Evolutionary conservation across 371 early-diverging fungal genomes (phyloP), one percentile per base, ranked within the genome.

Genomic region (Rhizopus sp.): DNA sequence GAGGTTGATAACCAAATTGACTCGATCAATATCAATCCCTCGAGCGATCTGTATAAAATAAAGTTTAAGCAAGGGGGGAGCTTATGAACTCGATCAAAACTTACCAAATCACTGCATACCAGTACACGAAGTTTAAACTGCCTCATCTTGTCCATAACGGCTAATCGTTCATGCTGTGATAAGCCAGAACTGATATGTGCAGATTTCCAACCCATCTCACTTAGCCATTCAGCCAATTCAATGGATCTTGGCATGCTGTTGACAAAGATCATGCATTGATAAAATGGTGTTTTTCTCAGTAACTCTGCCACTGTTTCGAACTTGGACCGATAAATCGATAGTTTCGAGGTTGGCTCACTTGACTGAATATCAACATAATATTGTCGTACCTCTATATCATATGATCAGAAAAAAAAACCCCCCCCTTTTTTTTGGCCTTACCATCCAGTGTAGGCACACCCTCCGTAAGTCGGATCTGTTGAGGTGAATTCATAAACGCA

Each of bases 11-110:
- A 99, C 99, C 62, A 99, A 75, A 68, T 94, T 97, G 59, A 99
- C 98, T 65, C 97, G 95, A 35, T 88, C 86, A 63, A 97, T 92
- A 70, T 99, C 99, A 74, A 99, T 95, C 40, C 99, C 99, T 54
- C 99, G 90, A 4, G 98, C 93, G 55, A 99, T 75, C 78, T 78
- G 61, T 5, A 2, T n/a, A n/a, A 42, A 12, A 7, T 17, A n/a
- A 16, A 33, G 16, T 37, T 23, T 23, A 12, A 46, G 30, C 17
- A 49, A 29, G 34, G 35, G 31, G 2, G 3, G 6, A 12, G 4
- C 7, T 37, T 17, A 8, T 41, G 10, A 23, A 29, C n/a, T 10
- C 23, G 23, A 23, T 23, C 23, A 23, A 23, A 32, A 45, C 64
- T 53, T 77, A 85, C 87, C 72, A 93, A 63, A 54, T 90, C 91